Conservation (phyloP, 495 filamentous ascomycete species). For the Thermothielavioides terrestris region DNA sequence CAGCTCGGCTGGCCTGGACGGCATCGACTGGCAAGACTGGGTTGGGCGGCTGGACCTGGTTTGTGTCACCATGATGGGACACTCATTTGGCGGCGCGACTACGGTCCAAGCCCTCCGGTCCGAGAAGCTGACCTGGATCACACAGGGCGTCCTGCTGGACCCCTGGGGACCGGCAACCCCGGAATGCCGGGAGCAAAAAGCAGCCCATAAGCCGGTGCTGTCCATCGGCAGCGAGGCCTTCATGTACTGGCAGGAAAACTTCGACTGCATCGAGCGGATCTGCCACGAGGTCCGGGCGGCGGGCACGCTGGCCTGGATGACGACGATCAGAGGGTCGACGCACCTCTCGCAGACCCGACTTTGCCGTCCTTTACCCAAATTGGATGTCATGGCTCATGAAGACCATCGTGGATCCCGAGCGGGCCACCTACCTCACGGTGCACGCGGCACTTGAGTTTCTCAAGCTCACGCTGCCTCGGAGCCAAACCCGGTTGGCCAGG, state of each 20-base stretch:
- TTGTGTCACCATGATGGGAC: constrained; percentile 52
- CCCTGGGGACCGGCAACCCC: constrained; percentile 45
- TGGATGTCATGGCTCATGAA: constrained; percentile 48
- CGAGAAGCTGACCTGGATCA: constrained; percentile 40
- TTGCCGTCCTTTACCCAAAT: constrained; percentile 50
- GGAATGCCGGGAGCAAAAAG: constrained; percentile 31
- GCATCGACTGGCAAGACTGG: constrained; percentile 34
- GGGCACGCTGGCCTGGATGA: constrained; percentile 45
- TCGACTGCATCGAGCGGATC: constrained; percentile 40
- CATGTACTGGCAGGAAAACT: constrained; percentile 53
- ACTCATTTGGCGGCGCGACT: constrained; percentile 58
- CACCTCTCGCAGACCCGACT: constrained; percentile 52
- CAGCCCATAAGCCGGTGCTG: constrained; percentile 42
- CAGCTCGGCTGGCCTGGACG: constrained; percentile 36
- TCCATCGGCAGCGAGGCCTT: constrained; percentile 55
- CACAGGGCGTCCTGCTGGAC: constrained; percentile 52
- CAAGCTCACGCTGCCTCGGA: constrained; percentile 32
- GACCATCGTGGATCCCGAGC: constrained; percentile 45
- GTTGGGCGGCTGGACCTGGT: constrained; percentile 37
- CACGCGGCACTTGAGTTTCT: constrained; percentile 47
- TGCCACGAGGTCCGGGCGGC: constrained; percentile 42
- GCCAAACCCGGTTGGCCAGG: constrained; percentile 25
- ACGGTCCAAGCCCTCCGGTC: constrained; percentile 50
- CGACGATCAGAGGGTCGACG: constrained; percentile 51
- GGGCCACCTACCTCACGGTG: constrained; percentile 50